Conservation (phyloP, 306 rosid species). For the Malus sieversii region DNA sequence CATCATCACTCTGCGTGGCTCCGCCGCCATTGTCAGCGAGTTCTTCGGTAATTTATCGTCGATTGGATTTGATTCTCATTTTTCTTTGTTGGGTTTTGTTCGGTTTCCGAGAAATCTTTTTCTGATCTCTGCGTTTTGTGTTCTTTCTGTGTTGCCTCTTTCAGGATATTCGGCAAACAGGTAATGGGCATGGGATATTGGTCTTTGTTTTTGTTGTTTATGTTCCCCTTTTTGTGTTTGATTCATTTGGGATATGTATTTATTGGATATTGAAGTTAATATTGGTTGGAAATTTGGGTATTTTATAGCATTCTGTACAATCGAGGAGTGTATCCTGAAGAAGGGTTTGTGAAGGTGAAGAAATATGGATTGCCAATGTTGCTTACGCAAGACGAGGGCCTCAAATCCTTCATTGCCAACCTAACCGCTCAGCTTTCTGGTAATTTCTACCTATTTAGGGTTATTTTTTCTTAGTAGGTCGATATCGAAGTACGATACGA, state of each 20-base stretch:
- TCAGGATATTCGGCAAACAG: constrained; percentile 98
- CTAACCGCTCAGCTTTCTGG: constrained; percentile 83
- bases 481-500: neutral
- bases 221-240: neutral
- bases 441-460: constrained; percentile 3
- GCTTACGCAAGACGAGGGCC: constrained; percentile 91
- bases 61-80: neutral
- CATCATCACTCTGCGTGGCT: constrained; percentile 93
- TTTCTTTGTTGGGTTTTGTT: neutral
- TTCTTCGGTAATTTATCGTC: constrained; percentile 56
- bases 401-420: constrained; percentile 70
- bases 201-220: neutral
- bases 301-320: constrained; percentile 63
- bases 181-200: constrained; percentile 22
- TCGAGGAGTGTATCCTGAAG: constrained; percentile 94
- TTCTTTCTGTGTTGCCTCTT: constrained; percentile 1
- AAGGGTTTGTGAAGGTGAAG: constrained; percentile 83
- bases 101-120: neutral
- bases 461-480: neutral
- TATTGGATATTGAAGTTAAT: neutral
- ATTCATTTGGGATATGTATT: neutral
- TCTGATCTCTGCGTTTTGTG: constrained; percentile 13
- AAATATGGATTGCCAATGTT: constrained; percentile 94
- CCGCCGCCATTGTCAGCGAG: constrained; percentile 96
- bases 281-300: neutral